Evolutionary conservation across 352 stramenopile genomes (phyloP).

Genomic region (Aphanomyces euteiches): DNA sequence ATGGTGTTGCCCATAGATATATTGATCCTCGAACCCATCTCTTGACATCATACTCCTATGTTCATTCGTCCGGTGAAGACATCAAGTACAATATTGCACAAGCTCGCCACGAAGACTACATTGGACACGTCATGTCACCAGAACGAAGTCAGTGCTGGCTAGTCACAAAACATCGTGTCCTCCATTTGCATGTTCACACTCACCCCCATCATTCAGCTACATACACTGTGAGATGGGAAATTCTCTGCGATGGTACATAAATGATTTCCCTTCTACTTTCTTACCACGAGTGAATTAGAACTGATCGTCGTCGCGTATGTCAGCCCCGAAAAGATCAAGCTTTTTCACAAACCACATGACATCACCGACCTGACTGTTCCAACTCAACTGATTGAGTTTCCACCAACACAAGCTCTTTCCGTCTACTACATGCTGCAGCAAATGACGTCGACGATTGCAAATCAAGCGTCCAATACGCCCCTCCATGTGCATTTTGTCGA

Average conservation of each 20-base stretch:
- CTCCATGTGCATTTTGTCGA: constrained; percentile 18
- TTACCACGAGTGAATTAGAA: constrained; percentile 65
- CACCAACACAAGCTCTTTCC: constrained; percentile 73
- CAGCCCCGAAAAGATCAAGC: constrained; percentile 13
- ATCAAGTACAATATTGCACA: constrained; percentile 77
- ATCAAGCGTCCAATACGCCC: neutral
- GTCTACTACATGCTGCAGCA: constrained; percentile 83
- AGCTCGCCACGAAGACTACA: constrained; percentile 74
- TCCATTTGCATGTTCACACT: constrained; percentile 70
- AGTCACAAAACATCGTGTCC: constrained; percentile 76
- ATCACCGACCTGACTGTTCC: constrained; percentile 56
- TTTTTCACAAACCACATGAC: constrained; percentile 23
- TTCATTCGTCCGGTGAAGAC: constrained; percentile 84
- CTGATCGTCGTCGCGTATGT: constrained; percentile 24
- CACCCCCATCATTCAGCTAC: constrained; percentile 40
- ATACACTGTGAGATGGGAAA: constrained; percentile 77
- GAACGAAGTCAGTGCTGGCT: constrained; percentile 80
- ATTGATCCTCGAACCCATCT: constrained; percentile 75
- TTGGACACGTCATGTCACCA: constrained; percentile 62
- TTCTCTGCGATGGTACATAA: constrained; percentile 41
- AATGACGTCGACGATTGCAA: constrained; percentile 22
- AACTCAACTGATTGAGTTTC: constrained; percentile 68
- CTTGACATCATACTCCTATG: constrained; percentile 83
- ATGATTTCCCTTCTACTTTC: constrained; percentile 38
- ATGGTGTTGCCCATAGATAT: constrained; percentile 32